phyloP scores from a whole-genome alignment of 164 flowering plant species.

The Vitis riparia region DNA sequence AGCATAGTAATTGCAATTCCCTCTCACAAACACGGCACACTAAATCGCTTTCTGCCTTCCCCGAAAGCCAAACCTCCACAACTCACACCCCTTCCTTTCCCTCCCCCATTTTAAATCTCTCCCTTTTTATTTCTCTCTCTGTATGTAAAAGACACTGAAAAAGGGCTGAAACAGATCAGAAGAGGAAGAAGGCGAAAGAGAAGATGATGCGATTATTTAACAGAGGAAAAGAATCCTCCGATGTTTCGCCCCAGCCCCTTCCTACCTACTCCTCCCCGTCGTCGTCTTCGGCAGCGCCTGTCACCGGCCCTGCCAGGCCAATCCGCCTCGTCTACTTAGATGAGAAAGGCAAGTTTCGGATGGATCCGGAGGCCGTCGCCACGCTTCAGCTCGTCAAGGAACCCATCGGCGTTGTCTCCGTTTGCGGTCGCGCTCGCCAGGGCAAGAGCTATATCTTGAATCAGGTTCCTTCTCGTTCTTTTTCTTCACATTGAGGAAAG shows the following conservation, averaged over 20 bases:
- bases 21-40: background rate
- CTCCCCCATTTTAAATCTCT: conserved; percentile 26
- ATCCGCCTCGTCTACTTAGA: conserved; percentile 86
- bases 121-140: background rate
- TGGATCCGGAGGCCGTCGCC: conserved; percentile 97
- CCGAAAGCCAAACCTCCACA: background rate
- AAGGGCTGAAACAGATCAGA: background rate
- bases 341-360: conserved; percentile 85
- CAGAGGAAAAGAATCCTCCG: conserved; percentile 28
- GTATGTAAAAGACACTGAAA: background rate
- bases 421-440: conserved; percentile 98
- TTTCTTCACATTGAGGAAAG: background rate
- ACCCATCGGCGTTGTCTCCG: conserved; percentile 93
- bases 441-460: conserved; percentile 95
- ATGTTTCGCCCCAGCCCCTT: conserved; percentile 26
- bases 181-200: background rate
- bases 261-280: conserved; percentile 20
- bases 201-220: conserved; percentile 44
- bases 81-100: conserved; percentile 15
- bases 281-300: conserved; percentile 26
- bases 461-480: conserved; percentile 49
- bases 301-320: conserved; percentile 87
- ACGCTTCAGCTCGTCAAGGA: conserved; percentile 86
- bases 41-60: background rate
- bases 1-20: no score